Percentiles rank a stretch among this genome's conserved stretches.
phyloP scores from a whole-genome alignment of 352 stramenopile genomes.

The Elongisporangium prolatum region DNA sequence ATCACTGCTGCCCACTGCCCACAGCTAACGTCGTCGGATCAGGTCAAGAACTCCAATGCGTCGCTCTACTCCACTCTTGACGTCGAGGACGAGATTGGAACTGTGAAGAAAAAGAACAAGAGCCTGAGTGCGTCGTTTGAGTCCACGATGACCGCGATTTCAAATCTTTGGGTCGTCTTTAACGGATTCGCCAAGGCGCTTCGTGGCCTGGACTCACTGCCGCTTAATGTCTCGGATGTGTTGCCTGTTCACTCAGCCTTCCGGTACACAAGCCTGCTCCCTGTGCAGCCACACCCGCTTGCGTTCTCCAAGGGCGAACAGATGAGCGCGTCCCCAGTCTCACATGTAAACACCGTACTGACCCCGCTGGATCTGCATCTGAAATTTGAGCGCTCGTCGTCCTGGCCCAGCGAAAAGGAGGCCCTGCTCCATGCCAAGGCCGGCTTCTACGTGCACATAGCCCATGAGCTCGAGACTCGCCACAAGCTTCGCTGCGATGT shows the following conservation, averaged over 20 bases:
- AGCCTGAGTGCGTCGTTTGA: slow-evolving; percentile 49
- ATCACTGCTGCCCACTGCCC: slow-evolving; percentile 66
- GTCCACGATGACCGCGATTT: slow-evolving; percentile 71
- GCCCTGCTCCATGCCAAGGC: slow-evolving; percentile 82
- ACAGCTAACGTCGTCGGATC: slow-evolving; percentile 27
- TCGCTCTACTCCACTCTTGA: slow-evolving; percentile 66
- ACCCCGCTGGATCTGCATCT: slow-evolving; percentile 70
- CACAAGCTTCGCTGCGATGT: slow-evolving; percentile 66
- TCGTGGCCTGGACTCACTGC: slow-evolving; percentile 71
- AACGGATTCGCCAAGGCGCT: slow-evolving; percentile 77
- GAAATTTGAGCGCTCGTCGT: slow-evolving; percentile 81
- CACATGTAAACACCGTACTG: slow-evolving; percentile 70
- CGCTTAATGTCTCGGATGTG: slow-evolving; percentile 83
- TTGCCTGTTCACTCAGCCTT: slow-evolving; percentile 75
- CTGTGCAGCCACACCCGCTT: slow-evolving; percentile 78
- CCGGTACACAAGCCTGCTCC: slow-evolving; percentile 84
- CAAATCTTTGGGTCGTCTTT: slow-evolving; percentile 75
- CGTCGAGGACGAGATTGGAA: slow-evolving; percentile 36
- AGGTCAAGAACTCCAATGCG: slow-evolving; percentile 76
- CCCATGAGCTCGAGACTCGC: slow-evolving; percentile 66
- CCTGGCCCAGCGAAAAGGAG: slow-evolving; percentile 80
- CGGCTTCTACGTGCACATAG: slow-evolving; percentile 88
- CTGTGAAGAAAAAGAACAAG: slow-evolving; percentile 30
- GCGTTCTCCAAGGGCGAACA: slow-evolving; percentile 76
- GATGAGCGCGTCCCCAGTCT: slow-evolving; percentile 39